Evolutionary conservation across 345 rosid species (phyloP).

Genomic region (Zanthoxylum bungeanum): DNA sequence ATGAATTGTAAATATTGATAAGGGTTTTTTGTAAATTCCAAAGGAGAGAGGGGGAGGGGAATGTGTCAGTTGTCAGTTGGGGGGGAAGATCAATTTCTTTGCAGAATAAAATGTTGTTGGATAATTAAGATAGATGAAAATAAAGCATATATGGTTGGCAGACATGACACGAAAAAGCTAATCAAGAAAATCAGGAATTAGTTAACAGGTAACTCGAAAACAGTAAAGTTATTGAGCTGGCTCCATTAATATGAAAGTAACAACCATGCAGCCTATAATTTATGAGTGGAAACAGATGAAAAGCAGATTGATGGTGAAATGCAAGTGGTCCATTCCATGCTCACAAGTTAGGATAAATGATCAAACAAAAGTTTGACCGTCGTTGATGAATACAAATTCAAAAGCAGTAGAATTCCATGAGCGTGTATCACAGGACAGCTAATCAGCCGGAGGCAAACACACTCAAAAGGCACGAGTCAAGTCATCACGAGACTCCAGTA

Average conservation of each 20-base stretch:
- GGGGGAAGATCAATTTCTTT: too few species aligned
- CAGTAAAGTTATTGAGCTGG: background rate
- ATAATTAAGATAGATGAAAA: background rate
- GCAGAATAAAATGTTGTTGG: background rate
- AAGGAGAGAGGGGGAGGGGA: too few species aligned
- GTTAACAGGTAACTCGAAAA: background rate
- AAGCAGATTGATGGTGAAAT: background rate
- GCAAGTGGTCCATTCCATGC: background rate
- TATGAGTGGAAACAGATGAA: background rate
- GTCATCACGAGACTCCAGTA: background rate
- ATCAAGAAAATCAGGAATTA: background rate
- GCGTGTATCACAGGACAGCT: background rate
- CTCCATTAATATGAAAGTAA: constrained; percentile 11
- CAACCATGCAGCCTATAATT: background rate
- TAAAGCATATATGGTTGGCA: background rate
- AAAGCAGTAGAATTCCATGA: background rate
- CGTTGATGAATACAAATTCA: background rate
- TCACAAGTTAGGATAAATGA: background rate
- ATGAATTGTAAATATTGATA: too few species aligned
- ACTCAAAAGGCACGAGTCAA: background rate
- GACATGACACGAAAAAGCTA: background rate
- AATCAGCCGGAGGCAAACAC: background rate
- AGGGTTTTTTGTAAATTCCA: too few species aligned
- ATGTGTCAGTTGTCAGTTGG: too few species aligned
- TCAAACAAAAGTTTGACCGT: background rate